Evolutionary conservation across 164 flowering plant genomes (phyloP).

Genomic region (Litsea cubeba): DNA sequence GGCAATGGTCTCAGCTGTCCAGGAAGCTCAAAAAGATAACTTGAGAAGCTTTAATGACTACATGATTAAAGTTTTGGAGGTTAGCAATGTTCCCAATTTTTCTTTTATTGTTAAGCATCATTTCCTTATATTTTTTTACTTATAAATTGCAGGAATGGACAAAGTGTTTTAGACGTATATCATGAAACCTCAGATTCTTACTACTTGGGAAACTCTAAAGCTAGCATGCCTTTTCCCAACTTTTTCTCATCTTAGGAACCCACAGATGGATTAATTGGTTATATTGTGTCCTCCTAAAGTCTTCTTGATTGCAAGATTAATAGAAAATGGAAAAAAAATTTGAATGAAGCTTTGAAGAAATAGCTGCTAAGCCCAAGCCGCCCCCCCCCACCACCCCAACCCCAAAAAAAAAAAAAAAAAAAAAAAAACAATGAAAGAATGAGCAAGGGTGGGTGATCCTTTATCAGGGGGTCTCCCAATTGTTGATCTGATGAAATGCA

Average conservation of each 20-base stretch:
- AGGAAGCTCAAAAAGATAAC: conserved; percentile 97
- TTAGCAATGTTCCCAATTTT: conserved; percentile 13
- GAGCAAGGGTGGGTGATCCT: too few relatives aligned
- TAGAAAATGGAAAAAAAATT: neutral
- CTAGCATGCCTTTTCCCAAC: neutral
- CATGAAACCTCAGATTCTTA: too few relatives aligned
- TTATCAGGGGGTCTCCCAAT: too few relatives aligned
- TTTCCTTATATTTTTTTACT: neutral
- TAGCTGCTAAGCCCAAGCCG: too few relatives aligned
- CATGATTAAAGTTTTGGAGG: conserved; percentile 93
- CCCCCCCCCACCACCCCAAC: too few relatives aligned
- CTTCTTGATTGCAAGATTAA: too few relatives aligned
- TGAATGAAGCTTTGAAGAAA: neutral
- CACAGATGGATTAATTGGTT: neutral
- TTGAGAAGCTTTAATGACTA: conserved; percentile 82
- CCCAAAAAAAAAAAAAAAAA: too few relatives aligned
- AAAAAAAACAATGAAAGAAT: too few relatives aligned
- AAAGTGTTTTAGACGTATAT: too few relatives aligned
- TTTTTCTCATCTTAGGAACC: neutral
- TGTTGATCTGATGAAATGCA: too few relatives aligned
- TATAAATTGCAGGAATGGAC: neutral
- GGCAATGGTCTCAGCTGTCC: conserved; percentile 94
- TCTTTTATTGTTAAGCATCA: neutral
- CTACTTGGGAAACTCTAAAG: neutral
- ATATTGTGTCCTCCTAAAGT: neutral